phyloP scores from a whole-genome alignment of 2,329 filamentous ascomycete species.

The Pyrenophora tritici-repentis region DNA sequence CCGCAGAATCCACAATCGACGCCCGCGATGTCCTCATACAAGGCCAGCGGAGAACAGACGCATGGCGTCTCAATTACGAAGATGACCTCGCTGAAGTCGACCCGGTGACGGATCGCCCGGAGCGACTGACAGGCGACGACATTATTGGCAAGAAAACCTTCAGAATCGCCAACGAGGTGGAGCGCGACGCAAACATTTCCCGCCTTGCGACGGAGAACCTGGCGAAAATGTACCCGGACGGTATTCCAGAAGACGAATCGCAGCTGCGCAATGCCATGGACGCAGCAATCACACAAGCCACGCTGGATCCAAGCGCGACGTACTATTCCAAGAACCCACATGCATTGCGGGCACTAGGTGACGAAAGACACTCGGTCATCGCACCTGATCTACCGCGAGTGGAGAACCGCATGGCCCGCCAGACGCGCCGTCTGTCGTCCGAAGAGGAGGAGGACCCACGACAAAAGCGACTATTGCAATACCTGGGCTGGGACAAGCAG shows the following conservation, averaged over 20 bases:
- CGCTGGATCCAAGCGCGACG: constrained; percentile 50
- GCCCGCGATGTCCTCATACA: constrained; percentile 74
- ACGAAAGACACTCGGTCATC: constrained; percentile 52
- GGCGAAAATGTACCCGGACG: constrained; percentile 44
- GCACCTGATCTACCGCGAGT: constrained; percentile 58
- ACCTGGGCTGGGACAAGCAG: constrained; percentile 59
- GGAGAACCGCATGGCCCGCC: constrained; percentile 45
- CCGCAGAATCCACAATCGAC: constrained; percentile 77
- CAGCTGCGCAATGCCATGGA: constrained; percentile 36
- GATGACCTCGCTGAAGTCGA: constrained; percentile 79
- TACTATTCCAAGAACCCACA: constrained; percentile 57
- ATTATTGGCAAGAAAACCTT: constrained; percentile 31
- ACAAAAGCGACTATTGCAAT: constrained; percentile 59
- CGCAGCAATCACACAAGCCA: constrained; percentile 40
- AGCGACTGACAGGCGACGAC: constrained; percentile 47
- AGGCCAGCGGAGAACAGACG: constrained; percentile 72
- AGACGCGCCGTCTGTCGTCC: constrained; percentile 36
- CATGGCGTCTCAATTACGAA: constrained; percentile 70
- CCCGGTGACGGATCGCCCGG: constrained; percentile 69
- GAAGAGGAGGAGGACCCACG: constrained; percentile 52
- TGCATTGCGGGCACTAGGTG: constrained; percentile 54
- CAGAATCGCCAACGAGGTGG: constrained; percentile 37
- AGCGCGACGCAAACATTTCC: constrained; percentile 39
- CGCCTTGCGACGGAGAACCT: constrained; percentile 42
- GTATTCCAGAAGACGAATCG: constrained; percentile 39